These are phyloP conservation scores for Fragaria ananassa DNA, from an alignment of 306 rosid genomes.

Conservation along the genomic window DNA sequence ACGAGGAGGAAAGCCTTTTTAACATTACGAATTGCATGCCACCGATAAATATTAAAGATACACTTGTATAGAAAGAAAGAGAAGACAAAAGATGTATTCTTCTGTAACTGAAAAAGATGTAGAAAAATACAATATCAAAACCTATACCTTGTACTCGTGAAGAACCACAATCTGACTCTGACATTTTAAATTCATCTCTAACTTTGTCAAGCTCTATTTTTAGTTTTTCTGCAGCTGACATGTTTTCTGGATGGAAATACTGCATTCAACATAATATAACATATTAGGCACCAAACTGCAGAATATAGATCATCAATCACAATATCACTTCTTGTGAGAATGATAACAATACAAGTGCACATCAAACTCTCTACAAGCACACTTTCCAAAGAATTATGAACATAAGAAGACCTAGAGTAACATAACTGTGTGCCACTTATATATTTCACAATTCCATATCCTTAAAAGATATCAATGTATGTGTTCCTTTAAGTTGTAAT, in stretches of 20 bases:
- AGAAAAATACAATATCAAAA: not conserved
- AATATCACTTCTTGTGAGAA: not conserved
- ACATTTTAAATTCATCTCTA: constrained; percentile 86
- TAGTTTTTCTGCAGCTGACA: constrained; percentile 81
- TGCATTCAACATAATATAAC: constrained; percentile 40
- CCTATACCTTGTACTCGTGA: constrained; percentile 84
- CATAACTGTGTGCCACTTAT: not conserved
- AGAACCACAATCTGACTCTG: constrained; percentile 94
- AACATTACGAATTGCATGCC: no score
- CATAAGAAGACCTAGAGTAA: not conserved
- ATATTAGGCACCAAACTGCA: not conserved
- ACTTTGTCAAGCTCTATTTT: constrained; percentile 74
- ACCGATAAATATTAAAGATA: no score
- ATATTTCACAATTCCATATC: not conserved
- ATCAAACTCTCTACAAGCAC: not conserved
- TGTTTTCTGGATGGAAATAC: constrained; percentile 89
- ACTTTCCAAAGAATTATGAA: not conserved
- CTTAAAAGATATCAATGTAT: not conserved
- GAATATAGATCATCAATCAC: constrained; percentile 4
- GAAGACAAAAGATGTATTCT: not conserved
- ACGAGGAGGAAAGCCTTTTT: no score
- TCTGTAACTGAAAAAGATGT: not conserved
- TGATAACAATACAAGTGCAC: not conserved
- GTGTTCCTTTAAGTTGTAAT: not conserved
- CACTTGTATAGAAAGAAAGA: not conserved